Evolutionary conservation across 2,329 filamentous ascomycete genomes (phyloP).

Genomic region (Corinectria fuckeliana): DNA sequence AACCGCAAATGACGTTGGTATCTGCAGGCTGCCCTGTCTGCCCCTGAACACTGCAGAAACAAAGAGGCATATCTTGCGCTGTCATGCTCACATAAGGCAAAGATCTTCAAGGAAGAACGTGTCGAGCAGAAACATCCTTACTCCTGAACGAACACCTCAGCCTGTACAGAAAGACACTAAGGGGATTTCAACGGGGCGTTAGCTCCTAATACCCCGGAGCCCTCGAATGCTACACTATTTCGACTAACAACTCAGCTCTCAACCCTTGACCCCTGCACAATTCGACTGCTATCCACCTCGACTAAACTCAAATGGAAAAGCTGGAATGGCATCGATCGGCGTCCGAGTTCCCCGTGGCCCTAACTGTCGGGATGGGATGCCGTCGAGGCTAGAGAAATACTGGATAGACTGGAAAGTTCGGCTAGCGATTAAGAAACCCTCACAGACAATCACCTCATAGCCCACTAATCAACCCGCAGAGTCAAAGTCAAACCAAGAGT

Average conservation of each 20-base stretch:
- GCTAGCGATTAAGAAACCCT: neutral
- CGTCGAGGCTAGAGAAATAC: neutral
- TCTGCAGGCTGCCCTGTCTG: too few relatives aligned
- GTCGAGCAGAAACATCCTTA: neutral
- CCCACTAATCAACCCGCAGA: neutral
- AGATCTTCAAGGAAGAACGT: neutral
- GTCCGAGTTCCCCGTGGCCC: neutral
- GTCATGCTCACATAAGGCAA: neutral
- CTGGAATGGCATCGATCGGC: neutral
- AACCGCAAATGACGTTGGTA: neutral
- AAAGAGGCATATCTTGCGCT: neutral
- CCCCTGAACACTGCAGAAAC: neutral
- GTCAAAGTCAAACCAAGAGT: neutral
- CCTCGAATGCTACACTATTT: neutral
- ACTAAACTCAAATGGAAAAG: neutral
- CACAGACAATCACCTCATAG: neutral
- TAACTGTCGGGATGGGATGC: neutral
- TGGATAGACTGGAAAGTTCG: neutral
- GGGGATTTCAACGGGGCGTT: neutral
- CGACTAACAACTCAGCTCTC: neutral
- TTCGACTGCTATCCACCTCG: neutral
- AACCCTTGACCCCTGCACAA: neutral
- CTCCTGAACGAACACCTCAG: neutral
- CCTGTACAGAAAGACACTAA: neutral
- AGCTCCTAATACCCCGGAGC: neutral